Conservation (phyloP, 495 filamentous ascomycete genomes). For the Thozetella sp. region DNA sequence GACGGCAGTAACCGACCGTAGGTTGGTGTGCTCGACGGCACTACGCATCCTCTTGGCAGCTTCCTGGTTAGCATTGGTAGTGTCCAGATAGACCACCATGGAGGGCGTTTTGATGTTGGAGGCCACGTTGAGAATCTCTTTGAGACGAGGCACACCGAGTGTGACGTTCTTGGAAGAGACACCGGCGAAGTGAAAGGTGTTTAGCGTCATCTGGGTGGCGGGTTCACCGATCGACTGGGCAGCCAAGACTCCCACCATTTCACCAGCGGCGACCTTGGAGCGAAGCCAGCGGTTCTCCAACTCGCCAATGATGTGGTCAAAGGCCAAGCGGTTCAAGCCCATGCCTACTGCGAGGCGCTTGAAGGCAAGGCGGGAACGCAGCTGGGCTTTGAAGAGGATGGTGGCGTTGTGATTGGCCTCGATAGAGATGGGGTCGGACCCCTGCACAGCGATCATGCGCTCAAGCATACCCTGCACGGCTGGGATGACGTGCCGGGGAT, state of each 20-base stretch:
- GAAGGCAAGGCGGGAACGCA: conserved; percentile 89
- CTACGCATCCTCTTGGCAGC: conserved; percentile 84
- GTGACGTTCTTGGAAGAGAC: conserved; percentile 99
- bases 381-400: conserved; percentile 84
- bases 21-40: conserved; percentile 90
- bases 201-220: conserved; percentile 98
- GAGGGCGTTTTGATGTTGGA: conserved; percentile 98
- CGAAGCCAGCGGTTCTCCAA: conserved; percentile 83
- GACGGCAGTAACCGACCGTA: conserved; percentile 85
- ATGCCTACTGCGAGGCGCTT: conserved; percentile 84
- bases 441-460: conserved; percentile 80
- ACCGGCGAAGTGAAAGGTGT: conserved; percentile 99
- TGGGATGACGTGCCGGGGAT: conserved; percentile 86
- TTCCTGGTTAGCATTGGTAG: conserved; percentile 64
- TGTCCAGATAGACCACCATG: conserved; percentile 88
- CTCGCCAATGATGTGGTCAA: conserved; percentile 90
- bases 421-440: conserved; percentile 74
- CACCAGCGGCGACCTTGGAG: conserved; percentile 82
- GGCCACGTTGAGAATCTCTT: conserved; percentile 98
- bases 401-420: conserved; percentile 92
- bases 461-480: conserved; percentile 76
- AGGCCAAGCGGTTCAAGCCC: conserved; percentile 85
- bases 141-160: conserved; percentile 96
- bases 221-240: conserved; percentile 99
- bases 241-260: conserved; percentile 98